phyloP scores from a whole-genome alignment of 1,284 basidiomycete genomes.

The Taiwanofungus camphoratus region DNA sequence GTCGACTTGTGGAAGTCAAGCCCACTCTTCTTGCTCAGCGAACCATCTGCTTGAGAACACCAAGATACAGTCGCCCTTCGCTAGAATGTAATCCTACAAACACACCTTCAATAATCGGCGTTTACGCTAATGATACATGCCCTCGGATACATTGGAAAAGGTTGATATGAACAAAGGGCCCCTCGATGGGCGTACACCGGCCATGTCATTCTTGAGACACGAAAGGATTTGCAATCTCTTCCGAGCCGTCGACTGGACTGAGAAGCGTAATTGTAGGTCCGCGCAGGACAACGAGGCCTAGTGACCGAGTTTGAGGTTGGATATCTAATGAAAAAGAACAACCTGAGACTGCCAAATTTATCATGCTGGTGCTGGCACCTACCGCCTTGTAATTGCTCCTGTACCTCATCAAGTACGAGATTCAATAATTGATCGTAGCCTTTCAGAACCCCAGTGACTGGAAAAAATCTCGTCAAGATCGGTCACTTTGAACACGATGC shows the following conservation, averaged over 20 bases:
- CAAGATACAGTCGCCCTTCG: no score
- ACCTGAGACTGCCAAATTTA: slow-evolving; percentile 10
- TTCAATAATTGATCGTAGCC: slow-evolving; percentile 97
- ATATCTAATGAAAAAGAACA: slow-evolving; percentile 42
- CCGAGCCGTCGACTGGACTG: slow-evolving; percentile 89
- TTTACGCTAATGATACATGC: background rate
- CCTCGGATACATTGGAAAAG: no score
- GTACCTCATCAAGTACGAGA: slow-evolving; percentile 88
- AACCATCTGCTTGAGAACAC: no score
- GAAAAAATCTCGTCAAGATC: slow-evolving; percentile 6
- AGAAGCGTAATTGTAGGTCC: slow-evolving; percentile 91
- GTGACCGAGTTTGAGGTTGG: slow-evolving; percentile 54
- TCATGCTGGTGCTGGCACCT: slow-evolving; percentile 17
- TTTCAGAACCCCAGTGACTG: slow-evolving; percentile 90
- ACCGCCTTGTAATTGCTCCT: slow-evolving; percentile 67
- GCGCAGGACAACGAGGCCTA: slow-evolving; percentile 85
- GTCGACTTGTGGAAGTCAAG: no score
- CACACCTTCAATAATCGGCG: background rate
- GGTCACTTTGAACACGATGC: background rate
- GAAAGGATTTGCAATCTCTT: slow-evolving; percentile 87
- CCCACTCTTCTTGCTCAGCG: no score
- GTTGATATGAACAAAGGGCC: no score
- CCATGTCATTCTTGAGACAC: slow-evolving; percentile 42
- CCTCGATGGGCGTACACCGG: no score
- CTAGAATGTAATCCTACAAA: no score